phyloP scores from a whole-genome alignment of 179 eudicot genomes.

The Patellifolia procumbens region DNA sequence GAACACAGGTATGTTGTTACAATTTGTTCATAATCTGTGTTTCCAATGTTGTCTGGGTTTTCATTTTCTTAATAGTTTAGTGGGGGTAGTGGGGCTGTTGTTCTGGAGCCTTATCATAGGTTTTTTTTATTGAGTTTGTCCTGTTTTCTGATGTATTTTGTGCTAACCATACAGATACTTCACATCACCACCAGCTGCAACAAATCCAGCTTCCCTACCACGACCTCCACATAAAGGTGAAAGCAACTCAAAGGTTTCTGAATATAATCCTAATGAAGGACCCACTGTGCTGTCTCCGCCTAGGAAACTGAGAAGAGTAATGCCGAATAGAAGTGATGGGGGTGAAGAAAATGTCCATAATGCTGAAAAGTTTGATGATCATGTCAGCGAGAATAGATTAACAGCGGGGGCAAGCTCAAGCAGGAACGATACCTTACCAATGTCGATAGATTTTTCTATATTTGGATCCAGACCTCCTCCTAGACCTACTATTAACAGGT shows the following conservation, averaged over 20 bases:
- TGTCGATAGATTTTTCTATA: slow-evolving; percentile 86
- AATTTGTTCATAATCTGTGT: neutral
- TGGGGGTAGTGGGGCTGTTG: neutral
- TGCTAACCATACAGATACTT: slow-evolving; percentile 57
- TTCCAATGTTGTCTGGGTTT: neutral
- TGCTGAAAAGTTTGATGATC: slow-evolving; percentile 54
- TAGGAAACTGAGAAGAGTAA: slow-evolving; percentile 84
- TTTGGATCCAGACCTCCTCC: slow-evolving; percentile 74
- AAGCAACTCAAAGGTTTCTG: slow-evolving; percentile 55
- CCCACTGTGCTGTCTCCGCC: slow-evolving; percentile 97
- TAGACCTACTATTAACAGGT: slow-evolving; percentile 98
- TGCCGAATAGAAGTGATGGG: slow-evolving; percentile 68
- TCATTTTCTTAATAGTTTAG: neutral
- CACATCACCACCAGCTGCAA: slow-evolving; percentile 82
- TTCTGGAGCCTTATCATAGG: neutral
- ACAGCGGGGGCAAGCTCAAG: slow-evolving; percentile 52
- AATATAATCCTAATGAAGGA: slow-evolving; percentile 58
- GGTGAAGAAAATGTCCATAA: slow-evolving; percentile 55
- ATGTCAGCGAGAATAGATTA: slow-evolving; percentile 49
- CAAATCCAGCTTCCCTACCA: slow-evolving; percentile 81
- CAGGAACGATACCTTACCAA: slow-evolving; percentile 59
- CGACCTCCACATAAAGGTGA: slow-evolving; percentile 84
- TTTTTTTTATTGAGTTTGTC: neutral
- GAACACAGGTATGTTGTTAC: slow-evolving; percentile 72
- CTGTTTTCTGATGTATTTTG: slow-evolving; percentile 11